These are phyloP conservation scores for Spatholobus suberectus DNA, from an alignment of 306 rosid genomes.

Conservation along the genomic window DNA sequence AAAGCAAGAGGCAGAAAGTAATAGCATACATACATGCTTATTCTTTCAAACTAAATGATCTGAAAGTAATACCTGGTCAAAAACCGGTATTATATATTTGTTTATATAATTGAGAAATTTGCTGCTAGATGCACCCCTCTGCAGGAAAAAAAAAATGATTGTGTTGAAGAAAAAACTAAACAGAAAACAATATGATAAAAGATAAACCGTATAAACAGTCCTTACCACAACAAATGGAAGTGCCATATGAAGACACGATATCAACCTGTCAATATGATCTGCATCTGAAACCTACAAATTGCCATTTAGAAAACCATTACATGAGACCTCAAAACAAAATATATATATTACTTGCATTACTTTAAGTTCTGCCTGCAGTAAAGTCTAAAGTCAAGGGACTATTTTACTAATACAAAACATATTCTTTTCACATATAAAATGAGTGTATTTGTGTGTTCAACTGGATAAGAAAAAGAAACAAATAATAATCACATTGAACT, in stretches of 20 bases:
- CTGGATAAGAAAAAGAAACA: neutral
- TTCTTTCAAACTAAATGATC: conserved; percentile 19
- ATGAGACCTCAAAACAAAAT: neutral
- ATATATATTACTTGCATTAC: neutral
- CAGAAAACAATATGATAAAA: neutral
- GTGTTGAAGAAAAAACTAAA: conserved; percentile 29
- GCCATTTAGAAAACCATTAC: conserved; percentile 30
- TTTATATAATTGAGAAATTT: conserved; percentile 83
- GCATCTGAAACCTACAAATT: conserved; percentile 82
- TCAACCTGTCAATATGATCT: conserved; percentile 93
- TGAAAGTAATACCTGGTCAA: conserved; percentile 78
- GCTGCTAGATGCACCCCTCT: conserved; percentile 98
- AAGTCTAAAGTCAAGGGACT: conserved; percentile 6
- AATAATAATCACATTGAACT: conserved; percentile 71
- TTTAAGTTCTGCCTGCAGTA: conserved; percentile 5
- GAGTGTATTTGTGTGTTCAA: neutral
- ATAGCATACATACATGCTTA: conserved; percentile 10
- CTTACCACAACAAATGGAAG: conserved; percentile 93
- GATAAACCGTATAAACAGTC: conserved; percentile 20
- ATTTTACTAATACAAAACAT: conserved; percentile 4
- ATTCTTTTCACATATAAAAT: conserved; percentile 19
- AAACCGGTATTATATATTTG: conserved; percentile 85
- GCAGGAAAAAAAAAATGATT: conserved; percentile 12
- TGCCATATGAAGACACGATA: conserved; percentile 92
- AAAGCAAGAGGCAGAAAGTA: neutral